Conservation (phyloP, 805 yeast genomes). For the Spathaspora gorwiae region DNA sequence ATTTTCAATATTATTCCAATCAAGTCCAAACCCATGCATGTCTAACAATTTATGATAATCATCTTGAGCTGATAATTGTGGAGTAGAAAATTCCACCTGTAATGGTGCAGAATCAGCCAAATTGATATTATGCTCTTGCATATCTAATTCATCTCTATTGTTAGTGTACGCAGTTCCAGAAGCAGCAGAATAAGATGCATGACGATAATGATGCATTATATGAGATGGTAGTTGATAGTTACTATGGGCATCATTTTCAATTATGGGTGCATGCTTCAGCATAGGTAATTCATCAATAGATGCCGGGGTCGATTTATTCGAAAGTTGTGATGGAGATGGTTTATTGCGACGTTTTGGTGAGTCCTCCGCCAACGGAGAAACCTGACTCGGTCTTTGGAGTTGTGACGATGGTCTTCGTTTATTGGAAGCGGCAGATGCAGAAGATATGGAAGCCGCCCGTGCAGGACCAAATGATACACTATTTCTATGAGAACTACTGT, state of each 20-base stretch:
- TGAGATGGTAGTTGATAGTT: constrained; percentile 1
- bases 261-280: background rate
- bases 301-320: background rate
- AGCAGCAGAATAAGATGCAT: constrained; percentile 63
- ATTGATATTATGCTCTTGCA: constrained; percentile 22
- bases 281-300: background rate
- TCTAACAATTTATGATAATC: constrained; percentile 7
- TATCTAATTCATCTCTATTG: constrained; percentile 37
- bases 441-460: background rate
- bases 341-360: background rate
- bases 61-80: constrained; percentile 43
- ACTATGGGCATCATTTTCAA: background rate
- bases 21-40: constrained; percentile 11
- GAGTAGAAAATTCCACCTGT: constrained; percentile 79
- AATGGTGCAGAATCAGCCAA: constrained; percentile 45
- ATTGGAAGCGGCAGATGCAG: background rate
- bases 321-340: background rate
- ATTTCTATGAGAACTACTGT: constrained; percentile 6
- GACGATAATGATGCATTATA: constrained; percentile 25
- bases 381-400: background rate
- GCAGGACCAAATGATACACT: constrained; percentile 5
- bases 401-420: background rate
- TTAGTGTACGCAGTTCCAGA: constrained; percentile 56
- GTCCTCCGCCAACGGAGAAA: background rate
- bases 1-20: constrained; percentile 30